Evolutionary conservation across 306 rosid species (phyloP).

Genomic region (Ormosia semicastrata): DNA sequence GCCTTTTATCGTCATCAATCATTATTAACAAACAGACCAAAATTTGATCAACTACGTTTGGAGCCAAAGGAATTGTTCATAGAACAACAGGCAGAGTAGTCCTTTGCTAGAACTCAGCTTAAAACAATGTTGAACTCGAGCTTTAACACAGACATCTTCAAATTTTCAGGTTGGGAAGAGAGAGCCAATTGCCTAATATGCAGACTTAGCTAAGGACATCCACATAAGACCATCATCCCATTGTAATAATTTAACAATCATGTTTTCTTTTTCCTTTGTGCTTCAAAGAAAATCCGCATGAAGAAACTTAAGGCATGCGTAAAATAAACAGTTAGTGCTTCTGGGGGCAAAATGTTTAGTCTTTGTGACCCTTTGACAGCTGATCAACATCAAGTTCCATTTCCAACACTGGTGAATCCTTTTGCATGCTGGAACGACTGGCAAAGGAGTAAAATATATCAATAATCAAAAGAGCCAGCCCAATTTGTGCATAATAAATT

Average conservation of each 20-base stretch:
- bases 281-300: slow-evolving; percentile 38
- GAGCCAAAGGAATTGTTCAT: slow-evolving; percentile 21
- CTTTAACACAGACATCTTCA: slow-evolving; percentile 24
- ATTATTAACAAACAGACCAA: slow-evolving; percentile 2
- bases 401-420: slow-evolving; percentile 72
- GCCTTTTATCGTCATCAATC: slow-evolving; percentile 1
- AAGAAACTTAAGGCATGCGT: slow-evolving; percentile 32
- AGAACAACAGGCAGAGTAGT: neutral
- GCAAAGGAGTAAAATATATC: slow-evolving; percentile 25
- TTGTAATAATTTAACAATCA: slow-evolving; percentile 33
- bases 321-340: slow-evolving; percentile 42
- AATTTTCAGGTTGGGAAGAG: slow-evolving; percentile 17
- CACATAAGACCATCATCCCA: slow-evolving; percentile 22
- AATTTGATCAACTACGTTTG: neutral
- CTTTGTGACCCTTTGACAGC: slow-evolving; percentile 80
- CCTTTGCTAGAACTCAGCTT: slow-evolving; percentile 29
- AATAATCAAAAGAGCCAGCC: slow-evolving; percentile 1
- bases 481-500: neutral
- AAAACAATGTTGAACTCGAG: slow-evolving; percentile 33
- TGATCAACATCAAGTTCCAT: slow-evolving; percentile 88
- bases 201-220: slow-evolving; percentile 5
- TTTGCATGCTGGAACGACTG: slow-evolving; percentile 66
- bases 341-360: slow-evolving; percentile 32
- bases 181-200: slow-evolving; percentile 10
- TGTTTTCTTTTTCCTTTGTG: slow-evolving; percentile 30